These are phyloP conservation scores for Acidomyces sp. DNA, from an alignment of 495 filamentous ascomycete genomes.

Conservation along the genomic window DNA sequence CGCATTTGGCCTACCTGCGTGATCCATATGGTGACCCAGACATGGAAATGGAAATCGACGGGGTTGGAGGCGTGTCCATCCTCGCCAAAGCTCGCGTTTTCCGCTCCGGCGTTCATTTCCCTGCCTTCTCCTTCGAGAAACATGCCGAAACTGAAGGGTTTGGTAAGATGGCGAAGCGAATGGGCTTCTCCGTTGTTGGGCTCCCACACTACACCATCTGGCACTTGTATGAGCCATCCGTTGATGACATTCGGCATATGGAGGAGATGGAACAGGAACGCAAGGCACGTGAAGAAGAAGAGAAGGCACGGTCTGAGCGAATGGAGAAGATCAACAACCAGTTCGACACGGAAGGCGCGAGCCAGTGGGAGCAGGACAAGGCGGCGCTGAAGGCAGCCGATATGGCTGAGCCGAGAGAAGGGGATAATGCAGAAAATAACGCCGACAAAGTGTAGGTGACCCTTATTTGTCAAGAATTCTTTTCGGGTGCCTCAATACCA, in stretches of 20 bases:
- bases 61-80: slow-evolving; percentile 94
- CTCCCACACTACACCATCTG: slow-evolving; percentile 97
- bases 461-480: too few species aligned
- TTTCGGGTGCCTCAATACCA: too few species aligned
- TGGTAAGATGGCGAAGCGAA: slow-evolving; percentile 97
- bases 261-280: slow-evolving; percentile 82
- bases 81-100: slow-evolving; percentile 93
- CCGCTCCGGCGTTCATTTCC: slow-evolving; percentile 89
- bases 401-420: slow-evolving; percentile 14
- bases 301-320: slow-evolving; percentile 53
- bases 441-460: not conserved
- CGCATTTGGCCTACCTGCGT: slow-evolving; percentile 90
- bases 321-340: slow-evolving; percentile 55
- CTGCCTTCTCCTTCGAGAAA: slow-evolving; percentile 96
- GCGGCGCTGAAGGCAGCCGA: slow-evolving; percentile 49
- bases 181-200: slow-evolving; percentile 92
- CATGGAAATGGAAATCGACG: slow-evolving; percentile 99
- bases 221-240: slow-evolving; percentile 97
- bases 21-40: slow-evolving; percentile 97
- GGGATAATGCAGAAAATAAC: not conserved
- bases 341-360: slow-evolving; percentile 37
- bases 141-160: slow-evolving; percentile 98
- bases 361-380: slow-evolving; percentile 73
- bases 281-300: slow-evolving; percentile 53
- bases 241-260: slow-evolving; percentile 96